Evolutionary conservation across 1,284 basidiomycete species (phyloP), one percentile per base, ranked within the genome.

Genomic region (Trametes pubescens): DNA sequence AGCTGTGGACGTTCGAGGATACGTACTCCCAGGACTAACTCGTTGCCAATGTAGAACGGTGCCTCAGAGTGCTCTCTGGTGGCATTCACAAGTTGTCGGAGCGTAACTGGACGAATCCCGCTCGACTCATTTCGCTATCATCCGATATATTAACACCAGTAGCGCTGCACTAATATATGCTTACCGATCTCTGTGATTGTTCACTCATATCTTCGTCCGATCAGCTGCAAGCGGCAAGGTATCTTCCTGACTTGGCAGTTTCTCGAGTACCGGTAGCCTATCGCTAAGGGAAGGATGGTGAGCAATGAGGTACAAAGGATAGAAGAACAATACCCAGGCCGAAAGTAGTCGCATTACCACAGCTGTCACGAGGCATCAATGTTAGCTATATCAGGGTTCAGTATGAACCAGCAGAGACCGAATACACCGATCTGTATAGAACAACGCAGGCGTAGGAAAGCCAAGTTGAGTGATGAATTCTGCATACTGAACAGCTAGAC

Each of bases 81-180:
- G 5, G 88, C 87, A 24, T 79, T 75, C 40, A 81, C 61, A 47
- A 90, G 75, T 75, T 90, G 88, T 56, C 84, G 82, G 64, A 90
- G 80, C 6, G 88, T 90, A 13, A 89, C 83, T 4, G 89, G 87
- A 43, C 87, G 80, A 21, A 59, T 37, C 2, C 49, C 51, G 13
- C 37, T 35, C 8, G 34, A 13, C 4, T 26, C 49, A 9, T 13
- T 34, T 16, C 46, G 53, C 61, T 65, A 48, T 2, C 8, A 32
- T 32, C 8, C 29, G 4, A 32, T 32, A 32, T 8, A 8, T 32
- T 8, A 32, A 32, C 8, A 32, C 29, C 29, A 32, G 29, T 32
- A 8, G 29, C 29, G 8, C 29, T 32, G 8, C 29, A 32, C 8
- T 4, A 8, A 47, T 24, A 24, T 47, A 8, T 21, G 14, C 43